These are phyloP conservation scores for Sporothrix mexicana DNA, from an alignment of 2,329 filamentous ascomycete species.

Conservation along the genomic window DNA sequence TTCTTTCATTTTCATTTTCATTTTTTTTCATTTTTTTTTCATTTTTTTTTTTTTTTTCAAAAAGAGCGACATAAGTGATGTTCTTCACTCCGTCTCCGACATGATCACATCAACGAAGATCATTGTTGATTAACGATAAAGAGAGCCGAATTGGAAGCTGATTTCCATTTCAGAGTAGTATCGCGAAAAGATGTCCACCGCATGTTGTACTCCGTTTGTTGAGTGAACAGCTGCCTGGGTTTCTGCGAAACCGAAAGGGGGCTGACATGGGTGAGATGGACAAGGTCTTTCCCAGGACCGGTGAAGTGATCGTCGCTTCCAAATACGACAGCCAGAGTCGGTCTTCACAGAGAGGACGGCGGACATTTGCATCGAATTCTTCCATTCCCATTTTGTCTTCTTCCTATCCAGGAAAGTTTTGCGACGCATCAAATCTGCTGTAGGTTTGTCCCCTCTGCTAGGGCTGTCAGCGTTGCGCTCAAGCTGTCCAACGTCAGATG, in stretches of 20 bases:
- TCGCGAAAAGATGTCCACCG: no score
- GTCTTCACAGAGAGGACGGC: background rate
- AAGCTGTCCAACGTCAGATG: slow-evolving; percentile 16
- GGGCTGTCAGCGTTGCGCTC: slow-evolving; percentile 25
- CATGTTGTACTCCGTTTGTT: background rate
- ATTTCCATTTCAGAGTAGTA: no score
- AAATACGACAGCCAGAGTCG: background rate
- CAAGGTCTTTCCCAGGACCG: background rate
- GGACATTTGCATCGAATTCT: background rate
- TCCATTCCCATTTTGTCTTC: background rate
- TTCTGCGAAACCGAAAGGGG: background rate
- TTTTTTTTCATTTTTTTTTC: no score
- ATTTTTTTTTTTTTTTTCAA: background rate
- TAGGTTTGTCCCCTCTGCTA: background rate
- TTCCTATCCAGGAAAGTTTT: background rate
- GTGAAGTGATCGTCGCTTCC: background rate
- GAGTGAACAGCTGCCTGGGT: background rate
- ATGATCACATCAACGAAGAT: background rate
- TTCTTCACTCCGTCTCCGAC: background rate
- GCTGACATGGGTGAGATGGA: slow-evolving; percentile 3
- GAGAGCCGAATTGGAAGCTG: no score
- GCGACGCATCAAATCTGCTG: background rate
- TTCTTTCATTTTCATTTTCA: no score
- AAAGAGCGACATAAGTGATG: background rate
- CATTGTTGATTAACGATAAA: background rate